These are phyloP conservation scores for Emergomyces orientalis DNA, from an alignment of 2,329 filamentous ascomycete genomes.

Conservation along the genomic window DNA sequence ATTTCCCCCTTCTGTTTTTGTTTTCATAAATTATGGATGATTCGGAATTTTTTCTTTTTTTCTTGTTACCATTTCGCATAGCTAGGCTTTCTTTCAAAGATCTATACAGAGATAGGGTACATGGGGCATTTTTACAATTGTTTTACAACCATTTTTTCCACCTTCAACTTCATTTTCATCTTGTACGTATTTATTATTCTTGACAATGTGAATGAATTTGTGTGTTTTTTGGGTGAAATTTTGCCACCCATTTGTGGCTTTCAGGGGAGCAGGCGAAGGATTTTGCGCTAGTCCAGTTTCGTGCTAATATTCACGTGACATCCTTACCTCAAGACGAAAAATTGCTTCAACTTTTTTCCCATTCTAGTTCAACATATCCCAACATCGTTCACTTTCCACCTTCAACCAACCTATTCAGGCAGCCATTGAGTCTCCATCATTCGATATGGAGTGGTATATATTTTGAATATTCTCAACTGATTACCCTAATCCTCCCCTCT, in stretches of 20 bases:
- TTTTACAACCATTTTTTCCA: neutral
- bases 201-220: too few species aligned
- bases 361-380: too few species aligned
- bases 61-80: neutral
- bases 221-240: neutral
- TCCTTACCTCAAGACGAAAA: neutral
- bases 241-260: neutral
- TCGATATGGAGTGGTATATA: neutral
- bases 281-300: neutral
- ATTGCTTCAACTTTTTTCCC: slow-evolving; percentile 2
- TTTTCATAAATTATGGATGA: neutral
- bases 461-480: neutral
- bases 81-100: neutral
- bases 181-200: too few species aligned
- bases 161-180: neutral
- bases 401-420: neutral
- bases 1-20: neutral
- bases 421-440: slow-evolving; percentile 2
- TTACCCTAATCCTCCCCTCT: slow-evolving; percentile 1
- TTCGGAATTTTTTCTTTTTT: neutral
- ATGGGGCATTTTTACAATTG: neutral
- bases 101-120: neutral
- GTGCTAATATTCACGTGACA: neutral
- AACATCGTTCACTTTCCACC: neutral
- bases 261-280: neutral